Conservation (phyloP, 495 filamentous ascomycete species). For the Podospora australis region DNA sequence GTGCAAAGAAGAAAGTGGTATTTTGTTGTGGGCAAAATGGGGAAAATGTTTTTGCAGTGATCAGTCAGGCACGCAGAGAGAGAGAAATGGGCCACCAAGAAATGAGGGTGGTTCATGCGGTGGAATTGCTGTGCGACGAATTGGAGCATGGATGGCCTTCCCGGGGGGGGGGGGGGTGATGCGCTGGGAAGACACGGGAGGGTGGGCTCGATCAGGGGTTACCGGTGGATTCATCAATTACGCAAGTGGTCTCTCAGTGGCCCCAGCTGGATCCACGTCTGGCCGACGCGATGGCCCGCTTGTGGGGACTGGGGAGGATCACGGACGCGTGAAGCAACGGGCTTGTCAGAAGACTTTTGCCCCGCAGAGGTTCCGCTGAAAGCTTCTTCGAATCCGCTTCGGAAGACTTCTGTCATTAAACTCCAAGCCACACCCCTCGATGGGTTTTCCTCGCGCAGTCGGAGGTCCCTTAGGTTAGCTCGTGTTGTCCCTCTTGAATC, state of each 20-base stretch:
- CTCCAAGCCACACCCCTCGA: too few relatives aligned
- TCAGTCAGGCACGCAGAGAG: conserved; percentile 17
- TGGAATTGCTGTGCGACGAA: conserved; percentile 27
- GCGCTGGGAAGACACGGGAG: too few relatives aligned
- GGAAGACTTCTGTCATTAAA: too few relatives aligned
- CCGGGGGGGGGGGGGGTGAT: conserved; percentile 9
- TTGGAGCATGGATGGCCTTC: conserved; percentile 9
- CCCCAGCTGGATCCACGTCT: conserved; percentile 5
- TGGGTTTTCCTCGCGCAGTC: not conserved
- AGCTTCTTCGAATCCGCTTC: too few relatives aligned
- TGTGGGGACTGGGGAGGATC: conserved; percentile 6
- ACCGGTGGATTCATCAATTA: conserved; percentile 7
- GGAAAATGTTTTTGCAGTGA: not conserved
- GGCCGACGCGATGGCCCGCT: conserved; percentile 11
- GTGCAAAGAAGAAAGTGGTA: not conserved
- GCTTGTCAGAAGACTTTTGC: too few relatives aligned
- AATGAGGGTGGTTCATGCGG: conserved; percentile 18
- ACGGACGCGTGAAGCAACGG: conserved; percentile 9
- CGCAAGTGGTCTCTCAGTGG: conserved; percentile 10
- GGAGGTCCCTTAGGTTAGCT: too few relatives aligned
- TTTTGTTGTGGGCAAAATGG: conserved; percentile 1
- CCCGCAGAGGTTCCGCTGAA: too few relatives aligned
- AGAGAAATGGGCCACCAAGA: too few relatives aligned
- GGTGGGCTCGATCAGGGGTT: too few relatives aligned
- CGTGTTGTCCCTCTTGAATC: not conserved